A percentile compares a stretch with the other conserved stretches of the same genome.
These are phyloP conservation scores for Sarocladiaceae sp. DNA, from an alignment of 2,329 filamentous ascomycete genomes.

Conservation along the genomic window DNA sequence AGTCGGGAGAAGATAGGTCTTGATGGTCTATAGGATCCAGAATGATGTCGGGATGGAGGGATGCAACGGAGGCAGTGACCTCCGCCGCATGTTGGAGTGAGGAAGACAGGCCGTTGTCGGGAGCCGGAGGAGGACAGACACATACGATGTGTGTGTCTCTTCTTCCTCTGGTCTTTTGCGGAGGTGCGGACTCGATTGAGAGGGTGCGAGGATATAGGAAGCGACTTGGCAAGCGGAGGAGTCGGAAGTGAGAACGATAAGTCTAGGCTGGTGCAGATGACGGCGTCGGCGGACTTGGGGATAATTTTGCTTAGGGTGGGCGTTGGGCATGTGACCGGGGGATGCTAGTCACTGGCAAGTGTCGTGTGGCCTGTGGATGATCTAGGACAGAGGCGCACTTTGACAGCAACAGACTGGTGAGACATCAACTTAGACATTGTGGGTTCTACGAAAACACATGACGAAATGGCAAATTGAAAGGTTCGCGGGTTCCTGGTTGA, in stretches of 20 bases:
- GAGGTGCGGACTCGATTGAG: background rate
- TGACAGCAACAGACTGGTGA: too few species aligned
- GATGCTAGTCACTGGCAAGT: background rate
- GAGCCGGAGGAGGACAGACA: slow-evolving; percentile 5
- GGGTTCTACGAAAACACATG: too few species aligned
- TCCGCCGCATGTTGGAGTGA: slow-evolving; percentile 46
- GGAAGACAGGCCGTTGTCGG: slow-evolving; percentile 4
- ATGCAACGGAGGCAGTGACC: slow-evolving; percentile 51
- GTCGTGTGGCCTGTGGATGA: slow-evolving; percentile 1
- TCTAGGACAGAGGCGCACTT: too few species aligned
- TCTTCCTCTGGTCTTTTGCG: background rate
- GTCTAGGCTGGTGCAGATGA: background rate
- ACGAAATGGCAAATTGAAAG: too few species aligned
- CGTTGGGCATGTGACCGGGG: slow-evolving; percentile 4
- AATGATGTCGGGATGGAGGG: slow-evolving; percentile 35
- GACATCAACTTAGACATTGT: too few species aligned
- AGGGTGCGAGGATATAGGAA: background rate
- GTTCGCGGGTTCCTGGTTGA: too few species aligned
- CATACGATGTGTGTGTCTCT: slow-evolving; percentile 1
- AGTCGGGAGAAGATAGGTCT: slow-evolving; percentile 11
- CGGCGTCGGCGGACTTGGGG: slow-evolving; percentile 6
- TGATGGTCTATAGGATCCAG: slow-evolving; percentile 50
- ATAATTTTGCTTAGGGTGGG: background rate
- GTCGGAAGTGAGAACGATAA: background rate
- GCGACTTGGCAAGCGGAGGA: slow-evolving; percentile 1